Evolutionary conservation across 441 rosid species (phyloP).

Genomic region (Populus trichocarpa): DNA sequence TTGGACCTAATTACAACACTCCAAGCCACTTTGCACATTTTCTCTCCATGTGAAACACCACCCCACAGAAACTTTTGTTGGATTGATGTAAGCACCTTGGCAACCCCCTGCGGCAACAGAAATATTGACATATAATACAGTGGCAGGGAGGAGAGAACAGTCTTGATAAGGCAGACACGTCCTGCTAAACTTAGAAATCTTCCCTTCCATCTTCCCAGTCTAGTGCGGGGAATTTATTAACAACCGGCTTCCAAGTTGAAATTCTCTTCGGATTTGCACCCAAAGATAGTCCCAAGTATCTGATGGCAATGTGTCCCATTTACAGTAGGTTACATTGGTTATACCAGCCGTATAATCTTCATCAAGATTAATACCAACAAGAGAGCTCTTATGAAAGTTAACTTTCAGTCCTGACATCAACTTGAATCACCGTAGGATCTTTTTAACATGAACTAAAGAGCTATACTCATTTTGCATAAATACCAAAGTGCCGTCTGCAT

Average conservation of each 20-base stretch:
- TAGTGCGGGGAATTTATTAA: too few relatives aligned
- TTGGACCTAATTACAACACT: too few relatives aligned
- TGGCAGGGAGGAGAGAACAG: too few relatives aligned
- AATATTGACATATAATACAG: too few relatives aligned
- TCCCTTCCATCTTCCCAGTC: too few relatives aligned
- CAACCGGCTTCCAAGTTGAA: neutral
- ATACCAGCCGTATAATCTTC: neutral
- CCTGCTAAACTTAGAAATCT: too few relatives aligned
- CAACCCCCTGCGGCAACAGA: too few relatives aligned
- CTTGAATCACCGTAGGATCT: neutral
- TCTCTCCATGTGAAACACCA: too few relatives aligned
- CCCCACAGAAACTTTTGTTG: too few relatives aligned
- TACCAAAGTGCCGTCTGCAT: neutral
- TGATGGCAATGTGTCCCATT: neutral
- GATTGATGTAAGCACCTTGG: too few relatives aligned
- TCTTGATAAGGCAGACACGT: too few relatives aligned
- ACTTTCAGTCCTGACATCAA: neutral
- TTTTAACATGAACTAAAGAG: neutral
- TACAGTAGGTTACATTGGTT: neutral
- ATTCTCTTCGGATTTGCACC: neutral
- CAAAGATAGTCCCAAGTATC: neutral
- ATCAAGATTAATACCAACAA: neutral
- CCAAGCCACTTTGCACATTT: too few relatives aligned
- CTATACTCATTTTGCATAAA: neutral
- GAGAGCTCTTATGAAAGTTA: neutral